Conservation (phyloP, 345 rosid species). For the Citrus hindsii region DNA sequence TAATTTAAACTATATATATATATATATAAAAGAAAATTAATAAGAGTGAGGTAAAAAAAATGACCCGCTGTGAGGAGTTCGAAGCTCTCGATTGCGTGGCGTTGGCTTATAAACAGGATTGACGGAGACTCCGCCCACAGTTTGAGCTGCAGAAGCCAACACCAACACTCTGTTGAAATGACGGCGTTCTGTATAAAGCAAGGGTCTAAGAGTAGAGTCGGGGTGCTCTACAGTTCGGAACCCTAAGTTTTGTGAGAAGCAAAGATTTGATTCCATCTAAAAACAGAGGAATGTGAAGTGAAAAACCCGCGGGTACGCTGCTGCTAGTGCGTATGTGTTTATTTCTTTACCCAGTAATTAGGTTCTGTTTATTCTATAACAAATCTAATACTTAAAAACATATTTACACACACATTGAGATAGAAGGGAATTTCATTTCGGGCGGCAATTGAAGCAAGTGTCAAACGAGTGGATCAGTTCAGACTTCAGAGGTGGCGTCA, state of each 20-base stretch:
- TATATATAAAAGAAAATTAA: neutral
- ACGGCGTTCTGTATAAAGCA: slow-evolving; percentile 5
- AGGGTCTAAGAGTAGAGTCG: slow-evolving; percentile 11
- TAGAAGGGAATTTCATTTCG: neutral
- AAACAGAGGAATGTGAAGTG: neutral
- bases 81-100: slow-evolving; percentile 56
- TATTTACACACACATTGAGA: fast-evolving
- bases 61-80: slow-evolving; percentile 98
- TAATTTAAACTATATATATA: neutral
- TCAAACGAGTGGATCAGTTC: neutral
- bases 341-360: neutral
- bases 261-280: neutral
- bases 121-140: slow-evolving; percentile 17
- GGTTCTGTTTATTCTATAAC: neutral
- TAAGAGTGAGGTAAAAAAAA: neutral
- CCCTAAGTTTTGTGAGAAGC: slow-evolving; percentile 11
- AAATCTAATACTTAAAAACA: fast-evolving
- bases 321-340: neutral
- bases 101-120: slow-evolving; percentile 66
- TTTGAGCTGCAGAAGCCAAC: slow-evolving; percentile 16
- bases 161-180: slow-evolving; percentile 14
- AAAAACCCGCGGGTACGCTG: neutral
- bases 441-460: neutral
- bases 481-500: too few relatives aligned
- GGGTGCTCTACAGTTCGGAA: slow-evolving; percentile 5